phyloP scores from a whole-genome alignment of 371 early-diverging fungal genomes.

The Mortierella sp. region DNA sequence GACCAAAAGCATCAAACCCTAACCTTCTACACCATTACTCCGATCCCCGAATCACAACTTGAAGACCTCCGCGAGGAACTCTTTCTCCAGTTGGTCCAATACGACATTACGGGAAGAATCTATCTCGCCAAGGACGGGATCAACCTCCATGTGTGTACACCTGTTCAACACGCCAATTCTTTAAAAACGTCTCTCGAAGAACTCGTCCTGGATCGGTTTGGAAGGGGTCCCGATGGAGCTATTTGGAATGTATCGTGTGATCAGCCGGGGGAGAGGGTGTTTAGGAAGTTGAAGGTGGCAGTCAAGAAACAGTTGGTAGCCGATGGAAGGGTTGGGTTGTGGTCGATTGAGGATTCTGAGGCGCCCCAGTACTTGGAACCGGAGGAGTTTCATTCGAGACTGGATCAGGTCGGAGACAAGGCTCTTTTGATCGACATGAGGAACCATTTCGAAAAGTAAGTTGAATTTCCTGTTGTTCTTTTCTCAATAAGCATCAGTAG shows the following conservation, averaged over 20 bases:
- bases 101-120: slow-evolving; percentile 71
- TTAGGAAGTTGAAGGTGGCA: slow-evolving; percentile 71
- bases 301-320: slow-evolving; percentile 73
- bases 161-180: slow-evolving; percentile 53
- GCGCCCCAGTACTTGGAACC: slow-evolving; percentile 73
- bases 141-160: slow-evolving; percentile 79
- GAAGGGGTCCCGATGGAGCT: slow-evolving; percentile 59
- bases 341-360: slow-evolving; percentile 65
- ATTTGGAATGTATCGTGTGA: slow-evolving; percentile 72
- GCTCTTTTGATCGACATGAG: slow-evolving; percentile 77
- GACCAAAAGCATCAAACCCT: slow-evolving; percentile 47
- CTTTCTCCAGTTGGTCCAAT: slow-evolving; percentile 58
- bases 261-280: slow-evolving; percentile 63
- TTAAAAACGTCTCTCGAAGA: slow-evolving; percentile 26
- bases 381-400: slow-evolving; percentile 67
- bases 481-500: not conserved
- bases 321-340: slow-evolving; percentile 48
- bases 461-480: not conserved
- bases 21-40: slow-evolving; percentile 51
- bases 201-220: slow-evolving; percentile 56
- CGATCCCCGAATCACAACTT: slow-evolving; percentile 30
- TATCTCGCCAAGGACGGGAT: slow-evolving; percentile 73
- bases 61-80: slow-evolving; percentile 41
- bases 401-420: slow-evolving; percentile 58
- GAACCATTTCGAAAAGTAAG: slow-evolving; percentile 79